Evolutionary conservation across 805 yeast genomes (phyloP), one percentile per base, ranked within the genome.

Genomic region (Vanderwaltozyma tropicalis): DNA sequence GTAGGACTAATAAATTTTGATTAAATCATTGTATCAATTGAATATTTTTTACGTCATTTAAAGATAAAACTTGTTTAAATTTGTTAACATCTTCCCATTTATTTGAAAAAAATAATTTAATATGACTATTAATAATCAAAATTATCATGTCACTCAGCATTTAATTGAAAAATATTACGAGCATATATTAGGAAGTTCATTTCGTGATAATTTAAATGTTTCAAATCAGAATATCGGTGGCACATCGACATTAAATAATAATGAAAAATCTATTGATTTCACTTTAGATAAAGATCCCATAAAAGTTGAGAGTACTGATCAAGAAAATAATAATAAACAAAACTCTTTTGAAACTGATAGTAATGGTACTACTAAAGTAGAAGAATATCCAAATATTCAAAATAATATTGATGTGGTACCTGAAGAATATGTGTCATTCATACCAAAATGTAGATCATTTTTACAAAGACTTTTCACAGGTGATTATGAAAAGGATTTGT

Each of bases 401-500:
- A 9, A 28, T 28, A 6, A n/a, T 28, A 14, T n/a, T 28, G 14
- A 28, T 16, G 14, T 8, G 5, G 22, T 22, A 6, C 16, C 22
- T 8, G 32, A 29, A 18, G 31, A 30, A 22, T 8, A 22, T 5
- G 14, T 17, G 18, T 14, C 28, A 5, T 37, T 32, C 5, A 29
- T 33, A 6, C 28, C 36, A 16, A 32, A 28, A 28, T 37, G 34
- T 24, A 37, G 32, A 28, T 25, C 32, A 20, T 31, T 37, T 19
- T 22, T 37, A 14, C 30, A 34, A 20, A 34, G 25, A 3, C 12
- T 34, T 14, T 34, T 34, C 20, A 19, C 24, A 10, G 37, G 32
- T 20, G 42, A 41, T 21, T 46, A 51, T 36, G 67, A 64, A 34
- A 58, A 50, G n/a, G 53, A 53, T 20, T 64, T 66, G 19, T 54